Evolutionary conservation across 805 yeast genomes (phyloP), one percentile per base, ranked within the genome.

Genomic region (Yamadazyma phyllophila): DNA sequence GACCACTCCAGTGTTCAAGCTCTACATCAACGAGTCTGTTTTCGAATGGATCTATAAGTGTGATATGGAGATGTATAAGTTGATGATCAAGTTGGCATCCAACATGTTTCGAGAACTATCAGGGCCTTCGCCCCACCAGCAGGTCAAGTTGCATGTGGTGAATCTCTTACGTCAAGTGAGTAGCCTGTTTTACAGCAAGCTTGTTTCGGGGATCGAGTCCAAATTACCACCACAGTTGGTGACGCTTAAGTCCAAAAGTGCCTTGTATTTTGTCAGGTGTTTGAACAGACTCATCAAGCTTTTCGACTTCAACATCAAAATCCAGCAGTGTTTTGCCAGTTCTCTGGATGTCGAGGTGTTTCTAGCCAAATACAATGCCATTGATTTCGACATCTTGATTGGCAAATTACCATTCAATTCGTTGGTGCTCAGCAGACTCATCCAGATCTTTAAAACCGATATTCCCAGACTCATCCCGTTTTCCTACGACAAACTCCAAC

Each of bases 21-120:
- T 88, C 16, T 77, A 82, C 57, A 71, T 71, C 6, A 67, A 76
- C 9, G 77, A 77, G 11, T 62, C 66, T 6, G 55, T 81, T 11
- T 55, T 71, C 4, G 74, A 74, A 12, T 88, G 96, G 95, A 73
- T 85, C n/a, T 55, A 72, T 27, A 66, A 76, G 39, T 85, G 89
- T 58, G 96, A 89, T 60, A 11, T 44, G 34, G 30, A 17, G 2
- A 39, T 41, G 26, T 44, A 38, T 26, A 44, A 38, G 32, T 15
- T 36, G 13, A 44, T 44, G 46, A 37, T 44, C 30, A 44, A 44
- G 14, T 10, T 44, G 24, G 11, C 37, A 7, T 10, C 39, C 17
- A 44, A 44, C 33, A 11, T 35, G 24, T 42, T 42, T 17, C 10
- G 30, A 9, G 45, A 42, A 17, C 5, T 36, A 13, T 14, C 30